phyloP scores from a whole-genome alignment of 1,139 yeast species.

The Insectozyma bohioensis region DNA sequence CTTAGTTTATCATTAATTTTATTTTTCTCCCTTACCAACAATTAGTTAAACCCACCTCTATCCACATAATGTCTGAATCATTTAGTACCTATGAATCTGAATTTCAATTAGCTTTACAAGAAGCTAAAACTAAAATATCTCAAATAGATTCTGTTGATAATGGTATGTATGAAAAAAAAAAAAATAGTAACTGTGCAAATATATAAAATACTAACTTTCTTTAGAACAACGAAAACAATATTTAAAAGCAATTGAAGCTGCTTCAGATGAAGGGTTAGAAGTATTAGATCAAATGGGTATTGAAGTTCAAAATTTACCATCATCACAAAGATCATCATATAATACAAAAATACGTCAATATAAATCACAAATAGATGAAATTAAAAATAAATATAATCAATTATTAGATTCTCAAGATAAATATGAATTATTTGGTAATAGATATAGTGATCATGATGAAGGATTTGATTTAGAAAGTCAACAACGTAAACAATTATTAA shows the following conservation, averaged over 20 bases:
- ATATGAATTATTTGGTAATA: constrained; percentile 63
- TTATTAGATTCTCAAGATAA: constrained; percentile 65
- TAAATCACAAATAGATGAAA: constrained; percentile 57
- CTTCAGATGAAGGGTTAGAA: constrained; percentile 78
- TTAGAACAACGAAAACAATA: constrained; percentile 48
- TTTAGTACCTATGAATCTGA: constrained; percentile 73
- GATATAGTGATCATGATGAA: constrained; percentile 34
- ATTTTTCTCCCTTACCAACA: neutral
- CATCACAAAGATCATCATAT: constrained; percentile 63
- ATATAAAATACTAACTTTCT: constrained; percentile 18
- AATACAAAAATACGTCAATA: constrained; percentile 73
- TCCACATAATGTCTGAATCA: constrained; percentile 51
- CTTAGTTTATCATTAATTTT: constrained; percentile 1
- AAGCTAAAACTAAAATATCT: constrained; percentile 64
- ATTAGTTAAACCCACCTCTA: too few species aligned
- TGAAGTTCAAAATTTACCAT: constrained; percentile 79
- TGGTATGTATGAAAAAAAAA: constrained; percentile 35
- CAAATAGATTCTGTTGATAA: constrained; percentile 54
- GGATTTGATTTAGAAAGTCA: constrained; percentile 43
- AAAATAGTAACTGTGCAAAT: constrained; percentile 1
- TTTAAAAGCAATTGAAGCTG: constrained; percentile 61
- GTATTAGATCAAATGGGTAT: constrained; percentile 77
- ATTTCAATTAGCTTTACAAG: constrained; percentile 68
- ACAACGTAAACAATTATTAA: constrained; percentile 80
- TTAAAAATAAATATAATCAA: constrained; percentile 52